Evolutionary conservation across 495 filamentous ascomycete species (phyloP), one percentile per base, ranked within the genome.

Genomic region (Immersiella caudata): DNA sequence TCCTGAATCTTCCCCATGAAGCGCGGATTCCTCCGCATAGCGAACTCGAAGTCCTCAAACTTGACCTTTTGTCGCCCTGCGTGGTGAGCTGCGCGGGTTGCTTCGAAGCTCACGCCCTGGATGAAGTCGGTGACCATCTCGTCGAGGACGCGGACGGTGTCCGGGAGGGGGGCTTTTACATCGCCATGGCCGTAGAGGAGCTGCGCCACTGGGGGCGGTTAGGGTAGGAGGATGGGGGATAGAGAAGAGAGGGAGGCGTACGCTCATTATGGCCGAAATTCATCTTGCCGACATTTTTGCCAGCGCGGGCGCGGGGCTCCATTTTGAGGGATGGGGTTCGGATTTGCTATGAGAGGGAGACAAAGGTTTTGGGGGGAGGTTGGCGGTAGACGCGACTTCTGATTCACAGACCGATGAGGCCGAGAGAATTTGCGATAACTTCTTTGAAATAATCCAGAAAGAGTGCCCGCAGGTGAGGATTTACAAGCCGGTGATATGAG

Each of bases 31-130:
- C 89, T 86, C 35, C 96, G 87, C 62, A 97, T 86, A 33, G 91
- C 91, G 73, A 95, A 98, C 73, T 94, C 91, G 82, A 98, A 96
- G 76, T 99, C 95, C 69, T 99, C 95, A 65, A 97, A 91, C 74
- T 99, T 99, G 80, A 97, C 91, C 80, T 99, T 99, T 72, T 94
- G 91, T 7, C 95, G 88, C 3, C 92, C 88, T 2, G 90, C 87
- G 76, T 95, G 88, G 72, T 89, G 87, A 0, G 95, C 95, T 69
- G 88, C 88, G 24, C 90, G 86, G 26, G 91, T 89, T 6, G 95
- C 94, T 61, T 91, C 90, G 83, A 97, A 95, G 82, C 91, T 93
- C 66, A 95, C 85, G 76, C 93, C 92, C 66, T 95, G 88, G 65
- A 93, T 86, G 79, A 92, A 94, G 77, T 97, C 95, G 54, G 93